Evolutionary conservation across 495 filamentous ascomycete species (phyloP).

Genomic region (Aspergillus coremiiformis): DNA sequence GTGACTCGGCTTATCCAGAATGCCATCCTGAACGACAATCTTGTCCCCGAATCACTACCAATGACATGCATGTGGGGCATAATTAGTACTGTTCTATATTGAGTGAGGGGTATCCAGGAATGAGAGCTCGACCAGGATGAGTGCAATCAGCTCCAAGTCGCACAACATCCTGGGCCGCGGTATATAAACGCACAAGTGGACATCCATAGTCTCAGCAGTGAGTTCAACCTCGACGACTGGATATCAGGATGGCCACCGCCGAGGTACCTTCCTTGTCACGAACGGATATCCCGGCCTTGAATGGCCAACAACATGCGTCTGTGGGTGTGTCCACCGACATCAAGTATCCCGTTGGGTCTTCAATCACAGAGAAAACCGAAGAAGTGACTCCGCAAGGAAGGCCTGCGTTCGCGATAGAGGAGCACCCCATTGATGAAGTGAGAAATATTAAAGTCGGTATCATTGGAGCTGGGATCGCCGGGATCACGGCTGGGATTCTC

Average conservation of each 20-base stretch:
- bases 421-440: slow-evolving; percentile 35
- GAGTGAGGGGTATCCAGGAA: not conserved
- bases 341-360: not conserved
- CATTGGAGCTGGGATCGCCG: slow-evolving; percentile 46
- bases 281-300: not conserved
- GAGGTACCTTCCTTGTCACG: not conserved
- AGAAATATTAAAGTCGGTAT: slow-evolving; percentile 44
- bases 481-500: slow-evolving; percentile 43
- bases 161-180: not conserved
- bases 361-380: not conserved
- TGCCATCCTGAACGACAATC: not conserved
- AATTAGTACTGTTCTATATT: not conserved
- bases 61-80: not conserved
- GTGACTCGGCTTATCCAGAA: slow-evolving; percentile 1
- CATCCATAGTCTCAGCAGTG: not conserved
- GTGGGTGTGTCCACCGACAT: not conserved
- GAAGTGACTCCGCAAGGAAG: not conserved
- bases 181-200: not conserved
- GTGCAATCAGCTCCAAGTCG: not conserved
- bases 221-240: not conserved
- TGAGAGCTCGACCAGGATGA: not conserved
- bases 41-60: not conserved
- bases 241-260: not conserved
- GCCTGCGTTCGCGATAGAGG: slow-evolving; percentile 29
- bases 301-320: not conserved